A percentile compares a stretch with the other conserved stretches of the same genome.
Conservation (phyloP, 306 rosid genomes). For the Aeschynomene evenia region DNA sequence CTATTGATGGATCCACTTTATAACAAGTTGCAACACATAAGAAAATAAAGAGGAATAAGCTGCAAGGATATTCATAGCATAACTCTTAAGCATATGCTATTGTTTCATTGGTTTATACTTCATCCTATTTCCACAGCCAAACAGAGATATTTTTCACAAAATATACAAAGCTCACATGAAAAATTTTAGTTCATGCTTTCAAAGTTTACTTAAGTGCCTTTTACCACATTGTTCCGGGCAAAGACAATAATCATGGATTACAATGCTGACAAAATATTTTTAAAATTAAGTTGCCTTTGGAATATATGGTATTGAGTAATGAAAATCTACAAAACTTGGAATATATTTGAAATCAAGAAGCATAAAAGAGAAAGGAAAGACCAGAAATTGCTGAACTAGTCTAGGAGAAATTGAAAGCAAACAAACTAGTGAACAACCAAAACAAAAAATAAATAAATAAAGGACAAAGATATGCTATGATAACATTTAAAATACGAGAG, state of each 20-base stretch:
- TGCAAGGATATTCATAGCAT: constrained; percentile 25
- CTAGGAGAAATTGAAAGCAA: not conserved
- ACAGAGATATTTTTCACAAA: not conserved
- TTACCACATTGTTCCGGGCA: no score
- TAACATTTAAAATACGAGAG: no score
- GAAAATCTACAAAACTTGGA: not conserved
- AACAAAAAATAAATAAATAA: not conserved
- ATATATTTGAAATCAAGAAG: constrained; percentile 9
- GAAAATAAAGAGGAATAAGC: not conserved
- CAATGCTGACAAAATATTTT: not conserved
- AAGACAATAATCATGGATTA: not conserved
- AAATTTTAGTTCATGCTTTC: not conserved
- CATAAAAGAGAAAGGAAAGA: not conserved
- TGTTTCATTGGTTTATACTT: not conserved
- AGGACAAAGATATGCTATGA: not conserved
- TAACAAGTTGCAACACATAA: not conserved
- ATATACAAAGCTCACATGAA: not conserved
- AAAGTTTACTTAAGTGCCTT: no score
- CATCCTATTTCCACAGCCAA: not conserved
- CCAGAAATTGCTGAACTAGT: not conserved
- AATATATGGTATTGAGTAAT: constrained; percentile 3
- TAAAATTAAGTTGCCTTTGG: not conserved
- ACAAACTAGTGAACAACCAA: not conserved
- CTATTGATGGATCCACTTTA: no score
- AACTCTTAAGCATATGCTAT: constrained; percentile 2